Conservation (phyloP, 805 yeast genomes). For the Grigorovia transvaalensis region DNA sequence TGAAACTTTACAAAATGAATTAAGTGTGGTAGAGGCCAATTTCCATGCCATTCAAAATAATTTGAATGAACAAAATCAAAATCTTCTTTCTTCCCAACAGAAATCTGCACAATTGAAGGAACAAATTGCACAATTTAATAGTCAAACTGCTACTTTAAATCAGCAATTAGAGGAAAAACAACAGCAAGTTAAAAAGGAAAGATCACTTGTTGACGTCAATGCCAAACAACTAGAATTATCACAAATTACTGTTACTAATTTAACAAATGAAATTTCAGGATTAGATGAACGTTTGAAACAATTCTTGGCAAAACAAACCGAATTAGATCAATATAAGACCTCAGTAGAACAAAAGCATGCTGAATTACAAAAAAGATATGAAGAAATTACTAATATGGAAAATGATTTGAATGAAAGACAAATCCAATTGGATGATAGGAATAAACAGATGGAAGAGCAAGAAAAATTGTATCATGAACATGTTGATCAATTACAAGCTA, state of each 20-base stretch:
- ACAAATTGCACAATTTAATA: slow-evolving; percentile 52
- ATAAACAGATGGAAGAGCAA: slow-evolving; percentile 28
- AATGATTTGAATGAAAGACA: slow-evolving; percentile 28
- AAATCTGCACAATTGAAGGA: slow-evolving; percentile 59
- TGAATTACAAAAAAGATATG: slow-evolving; percentile 23
- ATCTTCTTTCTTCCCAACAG: slow-evolving; percentile 58
- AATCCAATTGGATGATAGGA: slow-evolving; percentile 27
- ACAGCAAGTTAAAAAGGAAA: slow-evolving; percentile 49
- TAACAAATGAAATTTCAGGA: slow-evolving; percentile 35
- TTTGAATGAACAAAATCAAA: slow-evolving; percentile 47
- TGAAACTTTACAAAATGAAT: slow-evolving; percentile 58
- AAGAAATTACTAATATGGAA: slow-evolving; percentile 29
- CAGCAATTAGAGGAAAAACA: slow-evolving; percentile 43
- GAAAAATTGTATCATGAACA: slow-evolving; percentile 30
- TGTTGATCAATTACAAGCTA: slow-evolving; percentile 27
- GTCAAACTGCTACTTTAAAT: slow-evolving; percentile 52
- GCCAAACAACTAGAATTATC: slow-evolving; percentile 59
- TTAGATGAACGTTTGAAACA: slow-evolving; percentile 21
- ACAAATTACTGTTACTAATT: slow-evolving; percentile 38
- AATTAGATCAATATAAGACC: slow-evolving; percentile 32
- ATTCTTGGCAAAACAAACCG: slow-evolving; percentile 25
- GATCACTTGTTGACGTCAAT: slow-evolving; percentile 53
- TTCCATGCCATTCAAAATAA: slow-evolving; percentile 59
- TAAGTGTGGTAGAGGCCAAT: slow-evolving; percentile 69
- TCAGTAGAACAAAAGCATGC: slow-evolving; percentile 30